Percentiles rank a stretch among this genome's conserved stretches.
Evolutionary conservation across 2,329 filamentous ascomycete species (phyloP).

Genomic region (Pezicula radicicola): DNA sequence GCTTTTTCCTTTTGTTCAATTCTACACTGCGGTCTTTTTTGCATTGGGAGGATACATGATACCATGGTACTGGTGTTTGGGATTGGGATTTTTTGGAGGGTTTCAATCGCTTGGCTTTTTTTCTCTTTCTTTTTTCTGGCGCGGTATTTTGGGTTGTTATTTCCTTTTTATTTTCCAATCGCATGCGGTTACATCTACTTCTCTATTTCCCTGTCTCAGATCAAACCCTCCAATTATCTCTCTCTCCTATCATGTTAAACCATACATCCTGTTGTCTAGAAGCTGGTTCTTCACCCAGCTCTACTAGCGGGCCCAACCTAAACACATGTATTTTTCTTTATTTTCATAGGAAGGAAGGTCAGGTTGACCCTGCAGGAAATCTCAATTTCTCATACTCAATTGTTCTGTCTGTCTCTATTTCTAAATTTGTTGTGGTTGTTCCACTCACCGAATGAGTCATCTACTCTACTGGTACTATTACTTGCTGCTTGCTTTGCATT

Average conservation of each 20-base stretch:
- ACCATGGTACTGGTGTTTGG: slow-evolving; percentile 25
- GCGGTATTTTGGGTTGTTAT: neutral
- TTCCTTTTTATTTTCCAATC: slow-evolving; percentile 2
- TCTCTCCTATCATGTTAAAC: slow-evolving; percentile 6
- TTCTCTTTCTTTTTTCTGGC: slow-evolving; percentile 5
- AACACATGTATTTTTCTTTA: slow-evolving; percentile 5
- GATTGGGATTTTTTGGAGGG: slow-evolving; percentile 6
- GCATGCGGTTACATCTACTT: slow-evolving; percentile 20
- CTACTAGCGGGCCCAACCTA: slow-evolving; percentile 15
- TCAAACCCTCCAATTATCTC: neutral
- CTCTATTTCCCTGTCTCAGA: slow-evolving; percentile 6
- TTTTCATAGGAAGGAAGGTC: slow-evolving; percentile 14
- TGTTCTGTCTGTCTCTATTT: no score
- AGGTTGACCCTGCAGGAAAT: slow-evolving; percentile 14
- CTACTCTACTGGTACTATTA: no score
- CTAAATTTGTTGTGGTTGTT: no score
- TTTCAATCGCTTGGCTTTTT: slow-evolving; percentile 3
- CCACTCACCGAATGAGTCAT: no score
- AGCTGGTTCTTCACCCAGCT: slow-evolving; percentile 21
- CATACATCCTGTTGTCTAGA: slow-evolving; percentile 7
- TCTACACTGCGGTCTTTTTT: neutral
- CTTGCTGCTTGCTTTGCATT: no score
- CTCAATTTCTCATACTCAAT: slow-evolving; percentile 2
- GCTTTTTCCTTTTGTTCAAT: slow-evolving; percentile 1
- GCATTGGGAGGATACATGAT: slow-evolving; percentile 28